Evolutionary conservation across 169 alveolate genomes (phyloP).

Genomic region (Besnoitia besnoiti): DNA sequence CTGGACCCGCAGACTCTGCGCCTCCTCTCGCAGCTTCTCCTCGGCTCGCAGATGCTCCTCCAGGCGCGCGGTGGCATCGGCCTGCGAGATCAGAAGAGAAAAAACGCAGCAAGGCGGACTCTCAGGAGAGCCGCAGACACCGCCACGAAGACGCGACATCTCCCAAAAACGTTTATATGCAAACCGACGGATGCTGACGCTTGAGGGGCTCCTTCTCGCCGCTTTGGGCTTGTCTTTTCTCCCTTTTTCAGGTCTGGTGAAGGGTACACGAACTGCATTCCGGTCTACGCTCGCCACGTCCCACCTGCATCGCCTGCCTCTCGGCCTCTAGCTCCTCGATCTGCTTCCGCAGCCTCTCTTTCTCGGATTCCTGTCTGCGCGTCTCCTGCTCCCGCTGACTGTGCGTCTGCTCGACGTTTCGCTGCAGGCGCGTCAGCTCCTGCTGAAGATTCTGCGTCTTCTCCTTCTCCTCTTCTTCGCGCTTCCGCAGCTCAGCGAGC

Average conservation of each 20-base stretch:
- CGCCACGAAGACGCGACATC: too few relatives aligned
- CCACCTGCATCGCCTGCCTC: background rate
- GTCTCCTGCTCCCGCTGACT: background rate
- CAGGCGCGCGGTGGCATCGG: background rate
- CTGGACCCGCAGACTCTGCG: background rate
- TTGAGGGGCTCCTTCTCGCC: too few relatives aligned
- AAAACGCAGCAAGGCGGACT: too few relatives aligned
- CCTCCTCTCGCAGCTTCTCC: conserved; percentile 5
- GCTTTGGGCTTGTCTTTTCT: too few relatives aligned
- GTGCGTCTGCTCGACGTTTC: background rate
- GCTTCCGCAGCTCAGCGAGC: background rate
- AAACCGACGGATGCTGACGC: too few relatives aligned
- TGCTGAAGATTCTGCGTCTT: background rate
- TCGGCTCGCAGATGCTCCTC: conserved; percentile 17
- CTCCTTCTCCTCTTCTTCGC: background rate
- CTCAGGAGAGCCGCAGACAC: background rate
- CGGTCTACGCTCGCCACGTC: too few relatives aligned
- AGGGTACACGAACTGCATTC: too few relatives aligned
- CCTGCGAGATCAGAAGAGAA: too few relatives aligned
- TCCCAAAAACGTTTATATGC: too few relatives aligned
- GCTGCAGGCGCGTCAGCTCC: background rate
- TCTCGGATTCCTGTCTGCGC: background rate
- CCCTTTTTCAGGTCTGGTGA: too few relatives aligned
- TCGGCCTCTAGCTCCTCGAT: background rate
- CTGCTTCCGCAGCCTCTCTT: background rate